Evolutionary conservation across 495 filamentous ascomycete species (phyloP), one percentile per base, ranked within the genome.

Genomic region (Polyplosphaeria fusca): DNA sequence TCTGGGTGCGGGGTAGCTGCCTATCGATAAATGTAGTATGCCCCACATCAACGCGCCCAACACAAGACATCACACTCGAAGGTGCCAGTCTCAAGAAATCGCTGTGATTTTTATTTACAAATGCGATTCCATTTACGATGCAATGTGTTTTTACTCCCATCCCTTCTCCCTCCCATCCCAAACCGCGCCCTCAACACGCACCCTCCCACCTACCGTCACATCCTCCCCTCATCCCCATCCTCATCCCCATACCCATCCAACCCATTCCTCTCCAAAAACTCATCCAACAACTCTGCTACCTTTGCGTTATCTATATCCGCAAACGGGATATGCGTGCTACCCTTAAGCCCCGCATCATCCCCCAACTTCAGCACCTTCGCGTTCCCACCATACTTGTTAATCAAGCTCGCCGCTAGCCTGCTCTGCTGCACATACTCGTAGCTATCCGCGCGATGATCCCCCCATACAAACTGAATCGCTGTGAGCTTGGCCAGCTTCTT

Each of bases 381-480:
- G 45, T 78, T 74, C 0, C 76, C 76, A 7, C 74, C 76, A 47
- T 75, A 76, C 46, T 62, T 40, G 60, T 78, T 78, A 39, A 77
- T 77, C 22, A 72, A 52, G 45, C 66, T 62, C 7, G 71, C 74
- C 4, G 61, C 65, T 18, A 53, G 60, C 37, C 68, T 58, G 16
- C 67, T 64, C 56, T 77, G 66, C 39, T 27, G 18, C 7, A 74
- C 61, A 28, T 66, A 67, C 2, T 39, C 39, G 13, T 39, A 70
- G 14, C 49, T 65, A 45, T 76, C 71, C n/a, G 61, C 32, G 16
- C 73, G 56, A 48, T 78, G 72, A 25, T 77, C 76, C 1, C 73
- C 75, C 69, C 73, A 78, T 7, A 78, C 66, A 52, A 75, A 76
- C 59, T 78, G 76, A n/a, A 78, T 68, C 0, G 62, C 70, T 23